Base-by-base conservation (phyloP, 1,284 basidiomycete species). In the Athelia psychrophila region DNA sequence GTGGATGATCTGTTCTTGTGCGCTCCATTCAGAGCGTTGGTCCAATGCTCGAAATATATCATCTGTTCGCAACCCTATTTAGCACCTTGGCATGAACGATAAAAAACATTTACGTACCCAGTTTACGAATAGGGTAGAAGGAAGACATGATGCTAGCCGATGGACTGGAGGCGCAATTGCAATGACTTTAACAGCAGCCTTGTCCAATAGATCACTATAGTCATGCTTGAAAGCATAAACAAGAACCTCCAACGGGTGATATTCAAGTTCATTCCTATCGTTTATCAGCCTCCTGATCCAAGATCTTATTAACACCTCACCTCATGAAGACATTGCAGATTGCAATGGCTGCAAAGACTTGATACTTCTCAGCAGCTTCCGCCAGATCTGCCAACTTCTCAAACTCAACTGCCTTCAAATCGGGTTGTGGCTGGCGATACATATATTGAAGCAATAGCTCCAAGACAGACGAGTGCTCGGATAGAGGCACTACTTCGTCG, bases 301-400 rank as follows among this genome's bases (percentile, higher is more conserved):
- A 22, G 42, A 44, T 22, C 12, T 12, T 15, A 10, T 15, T 22
- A 12, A 15, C 22, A 47, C 46, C 9, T n/a, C 12, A 47, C 46
- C 27, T 12, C 46, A 47, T 47, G 24, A 13, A 22, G 9, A 47
- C 19, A 13, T 32, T 47, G 25, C 46, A 47, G 9, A 47, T 13
- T 27, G 20, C 13, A 12, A 27, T 47, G 12, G 22, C 46, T 16
- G 46, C 9, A 27, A 10, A 47, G 12, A 47, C 46, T 32, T 32
- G 46, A 27, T 47, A 47, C 25, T 47, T 47, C 25, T 47, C 46
- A 12, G 25, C 46, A 8, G 46, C 46, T 16, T 47, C 25, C 20
- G 46, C 46, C 24, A 47, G 19, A 20, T 8, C 20, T 27, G 20
- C 46, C 46, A 47, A 27, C 16, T 9, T 22, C 16, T 23, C 20